Evolutionary conservation across 345 rosid species (phyloP), one percentile per base, ranked within the genome.

Genomic region (Eutrema japonicum): DNA sequence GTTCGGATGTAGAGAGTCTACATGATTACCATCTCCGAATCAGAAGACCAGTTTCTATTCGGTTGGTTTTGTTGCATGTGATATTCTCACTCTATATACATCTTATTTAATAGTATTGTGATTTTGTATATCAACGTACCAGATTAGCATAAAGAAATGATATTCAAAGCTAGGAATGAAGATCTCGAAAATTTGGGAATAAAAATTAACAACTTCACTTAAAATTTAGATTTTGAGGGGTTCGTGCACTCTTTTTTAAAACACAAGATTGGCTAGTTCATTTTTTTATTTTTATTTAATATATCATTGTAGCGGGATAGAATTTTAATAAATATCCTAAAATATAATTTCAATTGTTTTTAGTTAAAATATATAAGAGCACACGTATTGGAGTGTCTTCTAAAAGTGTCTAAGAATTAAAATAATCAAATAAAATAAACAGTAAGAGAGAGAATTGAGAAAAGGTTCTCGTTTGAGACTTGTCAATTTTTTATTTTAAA

Each of bases 131-230:
- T 64, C 43, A 33, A 35, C 29, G 48, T 48, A 65, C 46, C 35
- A 65, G 2, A 18, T 11, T 49, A 36, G 35, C 70, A 18, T 35
- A 52, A 52, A 52, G 8, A 30, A 54, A 32, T 54, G 3, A 30
- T 30, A 63, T 63, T 46, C 41, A 63, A 63, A 30, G 29, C 52
- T 9, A 54, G 18, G 59, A 32, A 13, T 54, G 41, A 12, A 55
- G 26, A 53, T 55, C 36, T 55, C 26, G 2, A 2, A 47, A 46
- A 5, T 63, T 14, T 9, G 27, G 41, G 54, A n/a, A 63, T 30
- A 5, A 8, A 62, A 10, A 22, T 29, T 1, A 9, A 14, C 37
- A 9, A 36, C 27, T 56, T 56, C 43, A 8, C 60, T 13, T 38
- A 18, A 38, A 59, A 10, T 45, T 36, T 57, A 14, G 14, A 35